phyloP scores from a whole-genome alignment of 2,329 filamentous ascomycete genomes.

The Alternaria ventricosa region DNA sequence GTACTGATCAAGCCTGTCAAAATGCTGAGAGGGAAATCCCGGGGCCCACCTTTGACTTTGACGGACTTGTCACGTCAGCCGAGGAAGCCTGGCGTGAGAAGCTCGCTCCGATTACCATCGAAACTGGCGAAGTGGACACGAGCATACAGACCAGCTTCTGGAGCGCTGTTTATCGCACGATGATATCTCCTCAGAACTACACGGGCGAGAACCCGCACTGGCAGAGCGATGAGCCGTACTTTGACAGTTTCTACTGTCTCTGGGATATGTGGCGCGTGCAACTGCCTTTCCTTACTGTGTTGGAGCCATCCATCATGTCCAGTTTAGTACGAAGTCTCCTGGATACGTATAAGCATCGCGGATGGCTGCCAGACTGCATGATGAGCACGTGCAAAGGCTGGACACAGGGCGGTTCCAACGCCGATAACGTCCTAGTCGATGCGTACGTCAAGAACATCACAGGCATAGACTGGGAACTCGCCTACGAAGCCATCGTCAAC shows the following conservation, averaged over 20 bases:
- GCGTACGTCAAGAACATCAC: constrained; percentile 71
- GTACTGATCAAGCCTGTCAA: constrained; percentile 67
- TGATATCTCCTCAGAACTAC: constrained; percentile 57
- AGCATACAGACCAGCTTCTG: constrained; percentile 52
- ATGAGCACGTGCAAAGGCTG: constrained; percentile 79
- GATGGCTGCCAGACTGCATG: constrained; percentile 77
- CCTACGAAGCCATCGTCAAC: constrained; percentile 48
- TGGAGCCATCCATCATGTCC: constrained; percentile 69
- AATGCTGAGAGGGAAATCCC: constrained; percentile 75
- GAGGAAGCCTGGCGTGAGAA: constrained; percentile 51
- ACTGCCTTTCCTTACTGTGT: constrained; percentile 71
- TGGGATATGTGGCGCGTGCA: constrained; percentile 58
- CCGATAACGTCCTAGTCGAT: constrained; percentile 74
- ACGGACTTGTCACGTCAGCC: constrained; percentile 54
- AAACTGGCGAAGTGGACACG: constrained; percentile 44
- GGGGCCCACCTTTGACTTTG: constrained; percentile 64
- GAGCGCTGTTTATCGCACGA: constrained; percentile 54
- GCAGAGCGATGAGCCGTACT: constrained; percentile 54
- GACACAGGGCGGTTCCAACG: constrained; percentile 79
- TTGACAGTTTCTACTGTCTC: constrained; percentile 67
- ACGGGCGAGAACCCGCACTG: constrained; percentile 57
- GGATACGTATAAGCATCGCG: constrained; percentile 73
- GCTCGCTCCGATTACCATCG: constrained; percentile 48
- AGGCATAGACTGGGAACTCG: constrained; percentile 49
- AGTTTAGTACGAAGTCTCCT: constrained; percentile 74